These are phyloP conservation scores for Penicillium herquei DNA, from an alignment of 495 filamentous ascomycete species.

Conservation along the genomic window DNA sequence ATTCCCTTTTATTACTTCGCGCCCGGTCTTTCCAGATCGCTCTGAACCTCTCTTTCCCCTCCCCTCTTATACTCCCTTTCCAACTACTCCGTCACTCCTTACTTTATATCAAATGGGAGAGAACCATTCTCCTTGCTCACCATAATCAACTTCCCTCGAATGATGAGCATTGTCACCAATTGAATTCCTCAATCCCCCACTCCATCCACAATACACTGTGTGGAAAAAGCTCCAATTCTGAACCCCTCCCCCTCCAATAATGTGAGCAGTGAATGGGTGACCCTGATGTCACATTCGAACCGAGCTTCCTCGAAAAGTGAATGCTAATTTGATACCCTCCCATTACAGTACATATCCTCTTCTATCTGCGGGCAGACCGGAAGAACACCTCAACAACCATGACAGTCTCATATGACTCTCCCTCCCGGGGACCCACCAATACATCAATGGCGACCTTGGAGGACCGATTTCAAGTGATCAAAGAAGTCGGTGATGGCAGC, in stretches of 20 bases:
- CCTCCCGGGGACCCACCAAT: conserved; percentile 51
- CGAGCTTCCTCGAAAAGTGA: not conserved
- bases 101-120: conserved; percentile 19
- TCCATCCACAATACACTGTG: conserved; percentile 3
- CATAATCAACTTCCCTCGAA: conserved; percentile 24
- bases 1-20: conserved; percentile 37
- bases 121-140: conserved; percentile 18
- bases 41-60: conserved; percentile 17
- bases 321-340: not conserved
- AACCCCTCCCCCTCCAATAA: conserved; percentile 18
- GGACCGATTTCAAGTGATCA: conserved; percentile 93
- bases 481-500: conserved; percentile 98
- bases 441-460: conserved; percentile 58
- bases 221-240: not conserved
- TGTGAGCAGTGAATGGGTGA: conserved; percentile 2
- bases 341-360: not conserved
- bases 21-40: conserved; percentile 32
- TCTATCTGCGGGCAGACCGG: conserved; percentile 46
- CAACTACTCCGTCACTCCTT: conserved; percentile 33
- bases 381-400: conserved; percentile 47
- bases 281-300: conserved; percentile 5
- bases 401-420: conserved; percentile 65
- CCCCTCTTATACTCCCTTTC: conserved; percentile 15
- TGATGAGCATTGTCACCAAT: conserved; percentile 23
- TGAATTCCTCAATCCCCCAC: conserved; percentile 9